Evolutionary conservation across 2,329 filamentous ascomycete species (phyloP).

Genomic region (Pestalotiopsis sp.): DNA sequence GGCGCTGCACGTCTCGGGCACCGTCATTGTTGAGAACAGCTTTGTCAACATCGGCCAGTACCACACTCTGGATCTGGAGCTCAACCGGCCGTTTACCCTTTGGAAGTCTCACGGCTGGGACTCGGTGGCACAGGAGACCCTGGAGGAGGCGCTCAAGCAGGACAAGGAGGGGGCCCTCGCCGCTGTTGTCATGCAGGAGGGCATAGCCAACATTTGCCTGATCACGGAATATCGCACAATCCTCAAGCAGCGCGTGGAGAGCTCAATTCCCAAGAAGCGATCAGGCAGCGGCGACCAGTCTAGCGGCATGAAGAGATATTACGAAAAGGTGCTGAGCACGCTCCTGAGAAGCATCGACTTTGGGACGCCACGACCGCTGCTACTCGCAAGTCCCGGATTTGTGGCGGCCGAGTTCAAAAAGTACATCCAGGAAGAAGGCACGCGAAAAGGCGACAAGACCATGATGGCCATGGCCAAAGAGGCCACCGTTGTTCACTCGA

Average conservation of each 20-base stretch:
- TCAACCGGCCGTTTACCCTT: slow-evolving; percentile 84
- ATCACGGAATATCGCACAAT: slow-evolving; percentile 82
- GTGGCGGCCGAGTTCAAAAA: slow-evolving; percentile 79
- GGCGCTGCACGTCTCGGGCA: slow-evolving; percentile 58
- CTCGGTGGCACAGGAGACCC: slow-evolving; percentile 77
- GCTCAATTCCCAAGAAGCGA: slow-evolving; percentile 68
- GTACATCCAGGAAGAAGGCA: slow-evolving; percentile 66
- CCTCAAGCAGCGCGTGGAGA: slow-evolving; percentile 70
- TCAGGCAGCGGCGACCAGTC: slow-evolving; percentile 66
- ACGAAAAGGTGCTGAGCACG: slow-evolving; percentile 73
- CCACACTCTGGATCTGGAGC: slow-evolving; percentile 76
- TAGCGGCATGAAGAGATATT: slow-evolving; percentile 78
- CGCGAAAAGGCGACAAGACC: slow-evolving; percentile 65
- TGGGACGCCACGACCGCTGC: slow-evolving; percentile 66
- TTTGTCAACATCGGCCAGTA: slow-evolving; percentile 57
- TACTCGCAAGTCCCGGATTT: slow-evolving; percentile 90
- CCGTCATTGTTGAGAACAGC: slow-evolving; percentile 54
- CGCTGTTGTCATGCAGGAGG: slow-evolving; percentile 93
- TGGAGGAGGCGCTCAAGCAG: slow-evolving; percentile 78
- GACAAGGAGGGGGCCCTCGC: slow-evolving; percentile 81
- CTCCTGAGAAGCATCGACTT: slow-evolving; percentile 81
- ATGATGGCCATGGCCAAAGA: slow-evolving; percentile 65
- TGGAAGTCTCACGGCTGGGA: slow-evolving; percentile 91
- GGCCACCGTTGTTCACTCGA: slow-evolving; percentile 77
- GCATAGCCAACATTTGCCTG: slow-evolving; percentile 79